A percentile compares a stretch with the other conserved stretches of the same genome.
These are phyloP conservation scores for Wickerhamomyces strasburgensis DNA, from an alignment of 805 yeast species.

Conservation along the genomic window DNA sequence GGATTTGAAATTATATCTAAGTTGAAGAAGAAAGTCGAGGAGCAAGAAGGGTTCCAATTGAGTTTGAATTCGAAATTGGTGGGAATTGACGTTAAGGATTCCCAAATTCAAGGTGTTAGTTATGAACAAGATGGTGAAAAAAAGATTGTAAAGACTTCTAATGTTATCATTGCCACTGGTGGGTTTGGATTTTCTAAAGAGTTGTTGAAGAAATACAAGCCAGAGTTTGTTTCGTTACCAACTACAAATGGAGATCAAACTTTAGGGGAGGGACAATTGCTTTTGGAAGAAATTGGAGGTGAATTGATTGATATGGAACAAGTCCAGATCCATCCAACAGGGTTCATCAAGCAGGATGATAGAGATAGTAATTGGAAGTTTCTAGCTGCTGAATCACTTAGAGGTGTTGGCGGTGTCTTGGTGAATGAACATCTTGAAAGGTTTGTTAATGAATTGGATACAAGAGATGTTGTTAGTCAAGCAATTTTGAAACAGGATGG, in stretches of 20 bases:
- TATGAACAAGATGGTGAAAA: constrained; percentile 28
- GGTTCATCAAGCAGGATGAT: constrained; percentile 44
- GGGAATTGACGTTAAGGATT: constrained; percentile 27
- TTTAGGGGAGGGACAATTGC: constrained; percentile 53
- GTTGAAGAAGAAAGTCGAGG: constrained; percentile 34
- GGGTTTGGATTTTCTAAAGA: constrained; percentile 44
- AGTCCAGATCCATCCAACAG: constrained; percentile 60
- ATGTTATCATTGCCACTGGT: constrained; percentile 53
- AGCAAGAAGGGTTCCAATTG: constrained; percentile 30
- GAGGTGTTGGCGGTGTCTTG: constrained; percentile 57
- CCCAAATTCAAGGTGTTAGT: constrained; percentile 37
- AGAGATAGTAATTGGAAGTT: constrained; percentile 43
- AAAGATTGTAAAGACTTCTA: constrained; percentile 22
- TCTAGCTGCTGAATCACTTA: constrained; percentile 53
- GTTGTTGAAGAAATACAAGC: constrained; percentile 38
- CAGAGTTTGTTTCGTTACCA: constrained; percentile 41
- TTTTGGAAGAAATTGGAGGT: constrained; percentile 45
- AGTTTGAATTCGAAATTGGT: constrained; percentile 35
- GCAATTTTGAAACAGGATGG: constrained; percentile 32
- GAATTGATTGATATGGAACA: constrained; percentile 52
- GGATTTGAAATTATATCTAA: constrained; percentile 53
- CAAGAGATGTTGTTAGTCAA: constrained; percentile 48
- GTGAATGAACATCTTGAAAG: constrained; percentile 39
- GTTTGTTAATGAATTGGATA: constrained; percentile 48
- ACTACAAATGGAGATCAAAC: constrained; percentile 55